Percentiles rank a stretch among this genome's conserved stretches.
These are phyloP conservation scores for Venturia oleaginea DNA, from an alignment of 2,329 filamentous ascomycete genomes.

Conservation along the genomic window DNA sequence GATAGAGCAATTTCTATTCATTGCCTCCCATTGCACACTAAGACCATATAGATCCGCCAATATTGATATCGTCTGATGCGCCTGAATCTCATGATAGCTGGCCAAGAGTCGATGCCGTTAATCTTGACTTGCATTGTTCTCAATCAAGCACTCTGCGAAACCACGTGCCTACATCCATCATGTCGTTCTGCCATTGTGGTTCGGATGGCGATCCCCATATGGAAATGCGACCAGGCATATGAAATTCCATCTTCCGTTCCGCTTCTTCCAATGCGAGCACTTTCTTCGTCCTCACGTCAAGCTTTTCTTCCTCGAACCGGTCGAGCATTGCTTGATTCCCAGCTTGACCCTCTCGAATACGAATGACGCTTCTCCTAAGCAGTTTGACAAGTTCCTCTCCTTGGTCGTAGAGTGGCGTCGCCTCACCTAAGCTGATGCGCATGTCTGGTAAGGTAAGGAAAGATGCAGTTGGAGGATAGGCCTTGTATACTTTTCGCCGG, in stretches of 20 bases:
- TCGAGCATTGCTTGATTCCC: background rate
- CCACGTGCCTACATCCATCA: constrained; percentile 16
- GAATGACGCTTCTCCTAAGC: constrained; percentile 31
- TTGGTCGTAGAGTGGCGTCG: constrained; percentile 32
- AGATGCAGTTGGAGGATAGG: constrained; percentile 33
- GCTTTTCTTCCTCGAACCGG: background rate
- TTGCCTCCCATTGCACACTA: no score
- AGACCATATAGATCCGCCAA: background rate
- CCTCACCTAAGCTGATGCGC: constrained; percentile 30
- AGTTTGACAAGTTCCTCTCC: constrained; percentile 31
- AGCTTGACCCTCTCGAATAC: constrained; percentile 17
- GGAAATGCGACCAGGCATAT: constrained; percentile 9
- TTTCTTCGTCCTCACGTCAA: constrained; percentile 7
- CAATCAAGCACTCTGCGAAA: constrained; percentile 15
- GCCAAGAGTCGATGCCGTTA: background rate
- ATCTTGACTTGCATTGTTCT: background rate
- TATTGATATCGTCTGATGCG: background rate
- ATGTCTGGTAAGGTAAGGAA: constrained; percentile 33
- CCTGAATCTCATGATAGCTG: background rate
- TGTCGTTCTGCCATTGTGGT: constrained; percentile 3
- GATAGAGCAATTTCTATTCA: no score
- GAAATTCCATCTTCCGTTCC: constrained; percentile 14
- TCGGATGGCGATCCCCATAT: constrained; percentile 13
- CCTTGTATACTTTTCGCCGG: constrained; percentile 23
- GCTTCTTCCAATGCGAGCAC: constrained; percentile 15